Base-by-base conservation (phyloP, 352 stramenopile species). In the Pythium myriotylum region DNA sequence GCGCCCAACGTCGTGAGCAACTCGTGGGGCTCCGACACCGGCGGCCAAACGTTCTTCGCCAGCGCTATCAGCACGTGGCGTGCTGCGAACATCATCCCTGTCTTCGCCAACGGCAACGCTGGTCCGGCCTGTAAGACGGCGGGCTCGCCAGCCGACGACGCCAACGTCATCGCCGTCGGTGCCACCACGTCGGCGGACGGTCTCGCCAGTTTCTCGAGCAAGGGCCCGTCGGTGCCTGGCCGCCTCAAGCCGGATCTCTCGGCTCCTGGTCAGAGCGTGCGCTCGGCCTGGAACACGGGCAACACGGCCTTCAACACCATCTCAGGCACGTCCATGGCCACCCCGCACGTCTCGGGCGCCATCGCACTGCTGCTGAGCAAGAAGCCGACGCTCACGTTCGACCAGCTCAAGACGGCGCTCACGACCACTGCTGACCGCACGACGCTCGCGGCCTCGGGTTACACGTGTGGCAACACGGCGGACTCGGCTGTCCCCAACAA, bases 271-370 rank as follows among this genome's bases (percentile, higher is more conserved):
- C 37, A 43, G 10, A 37, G 54, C n/a, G 55, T 77, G 13, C 47
- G 46, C 33, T 74, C 68, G 26, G 57, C 65, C 5, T 73, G 54
- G 39, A 42, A 35, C 26, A 64, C 55, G 2, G 24, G 59, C 51
- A 57, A 68, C 62, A 33, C 50, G 5, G 48, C 35, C 22, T 72
- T 71, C 59, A 53, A 65, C 33, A 63, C 56, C 4, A 67, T 70
- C 52, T 72, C 65, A 19, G 72, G 72, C 19, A 79, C 72, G 26
- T 59, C 37, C 29, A 78, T 78, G 69, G 69, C 69, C 4, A 65
- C 61, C 17, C 69, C 65, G 10, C 67, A 77, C 48, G 68, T 79
- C 10, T 17, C 65, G 2, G 72, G 72, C n/a, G 62, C 74, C 32
- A 59, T 78, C 17, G 68, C 74, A 13, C 59, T 82, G 19, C 26